Evolutionary conservation across 345 rosid species (phyloP), one percentile per base, ranked within the genome.

Genomic region (Microcos paniculata): DNA sequence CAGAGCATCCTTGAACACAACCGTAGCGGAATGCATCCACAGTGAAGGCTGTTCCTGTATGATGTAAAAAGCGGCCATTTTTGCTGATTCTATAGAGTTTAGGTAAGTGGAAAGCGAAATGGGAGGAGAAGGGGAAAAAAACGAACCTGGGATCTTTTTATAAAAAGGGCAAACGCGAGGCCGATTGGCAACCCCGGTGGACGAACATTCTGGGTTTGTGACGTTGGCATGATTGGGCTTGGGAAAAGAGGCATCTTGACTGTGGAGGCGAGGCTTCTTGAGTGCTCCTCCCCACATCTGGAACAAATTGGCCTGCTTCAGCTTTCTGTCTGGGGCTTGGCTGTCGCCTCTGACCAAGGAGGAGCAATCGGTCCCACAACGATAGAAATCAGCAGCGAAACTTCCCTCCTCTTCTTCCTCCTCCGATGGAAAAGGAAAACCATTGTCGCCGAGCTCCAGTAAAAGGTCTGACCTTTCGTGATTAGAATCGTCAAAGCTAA

Each of bases 1-100:
- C 96, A 66, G 80, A 88, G 42, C 89, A 92, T 30, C 89, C 91
- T 77, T 84, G 84, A 31, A 92, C 73, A 46, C 77, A 31, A 11
- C 94, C 92, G 33, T 90, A 90, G 30, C 92, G 95, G 84, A 92
- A 92, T 4, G 97, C 96, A 79, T 92, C 97, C 15, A 90, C 94
- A 10, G 90, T 79, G 62, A 90, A 90, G 6, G 88, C 80, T 31
- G 96, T 90, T 75, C 94, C 95, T 92, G 81, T 33, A 74, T 9
- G 72, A 73, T 65, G 71, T 52, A n/a, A n/a, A n/a, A n/a, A n/a
- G n/a, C n/a, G n/a, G n/a, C n/a, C n/a, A n/a, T n/a, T n/a, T n/a
- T n/a, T n/a, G n/a, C n/a, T n/a, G n/a, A n/a, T n/a, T n/a, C n/a
- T n/a, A 35, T 35, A 35, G 40, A 35, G 40, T 35, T 35, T 35